Conservation (phyloP, 1,139 yeast species). For the Candida albicans region DNA sequence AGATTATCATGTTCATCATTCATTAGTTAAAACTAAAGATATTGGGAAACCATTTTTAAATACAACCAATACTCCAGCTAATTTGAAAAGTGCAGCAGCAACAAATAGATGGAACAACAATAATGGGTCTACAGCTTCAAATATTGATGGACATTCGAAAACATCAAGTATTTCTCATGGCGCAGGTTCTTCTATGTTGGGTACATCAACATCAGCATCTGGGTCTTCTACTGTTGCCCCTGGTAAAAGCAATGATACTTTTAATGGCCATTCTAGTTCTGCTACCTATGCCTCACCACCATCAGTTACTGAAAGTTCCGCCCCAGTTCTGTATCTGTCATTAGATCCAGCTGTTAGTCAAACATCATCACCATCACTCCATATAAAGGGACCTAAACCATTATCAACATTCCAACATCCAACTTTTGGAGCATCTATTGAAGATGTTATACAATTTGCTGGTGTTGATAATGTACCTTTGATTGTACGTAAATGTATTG, state of each 20-base stretch:
- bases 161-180: conserved; percentile 1
- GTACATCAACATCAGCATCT: neutral
- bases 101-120: conserved; percentile 13
- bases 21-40: conserved; percentile 44
- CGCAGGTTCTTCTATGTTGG: neutral
- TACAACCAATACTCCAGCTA: conserved; percentile 18
- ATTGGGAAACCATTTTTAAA: conserved; percentile 41
- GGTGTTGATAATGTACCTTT: conserved; percentile 87
- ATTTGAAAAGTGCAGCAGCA: conserved; percentile 17
- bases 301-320: neutral
- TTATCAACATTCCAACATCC: conserved; percentile 31
- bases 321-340: conserved; percentile 23
- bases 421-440: conserved; percentile 81
- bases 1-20: conserved; percentile 76
- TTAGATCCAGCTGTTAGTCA: conserved; percentile 39
- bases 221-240: conserved; percentile 3
- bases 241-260: neutral
- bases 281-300: neutral
- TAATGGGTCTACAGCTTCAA: conserved; percentile 1
- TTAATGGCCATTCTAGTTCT: conserved; percentile 1
- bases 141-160: neutral
- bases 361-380: conserved; percentile 20
- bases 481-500: conserved; percentile 86
- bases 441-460: conserved; percentile 71
- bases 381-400: conserved; percentile 43